Evolutionary conservation across 2,329 filamentous ascomycete genomes (phyloP), one percentile per base, ranked within the genome.

Genomic region (Fusarium protoensiforme): DNA sequence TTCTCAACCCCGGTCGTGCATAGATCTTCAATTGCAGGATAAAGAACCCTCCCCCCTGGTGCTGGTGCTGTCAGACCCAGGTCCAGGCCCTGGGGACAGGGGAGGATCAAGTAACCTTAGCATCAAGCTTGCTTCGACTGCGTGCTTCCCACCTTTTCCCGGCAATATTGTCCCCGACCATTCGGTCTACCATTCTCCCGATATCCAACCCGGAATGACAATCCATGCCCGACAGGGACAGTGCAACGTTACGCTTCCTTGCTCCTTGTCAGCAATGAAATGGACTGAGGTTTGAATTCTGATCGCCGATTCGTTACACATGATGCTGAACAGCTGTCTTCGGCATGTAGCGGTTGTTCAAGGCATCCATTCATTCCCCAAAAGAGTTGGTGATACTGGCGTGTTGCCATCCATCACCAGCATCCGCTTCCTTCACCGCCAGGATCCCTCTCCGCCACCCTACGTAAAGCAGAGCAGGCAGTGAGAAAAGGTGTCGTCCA

Each of bases 401-500:
- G 51, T 57, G 51, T 43, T 20, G 9, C 41, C 20, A 46, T 46
- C 24, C 13, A 20, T 24, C 7, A 35, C 46, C 46, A 27, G n/a
- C 20, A 31, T 22, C 11, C n/a, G 8, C n/a, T 54, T 33, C 14
- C 24, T 31, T 53, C 24, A 39, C 36, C 36, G 31, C 22, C 29
- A 27, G 20, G 27, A 29, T 36, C 58, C 86, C 88, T 88, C 88
- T 85, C 87, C 84, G 75, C 87, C 84, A 77, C 85, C 81, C 79
- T 81, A 80, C 87, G 64, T 81, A 67, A 83, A 84, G 86, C 84
- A 81, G 76, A 79, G 81, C 75, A 73, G 82, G 84, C 82, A 87
- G 86, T 87, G 87, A 88, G 87, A 88, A 88, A 87, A 81, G 75
- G 77, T 72, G 71, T 75, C 77, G 75, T 68, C 64, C 71, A 51